These are phyloP conservation scores for Saxophila tyrrhenica DNA, from an alignment of 495 filamentous ascomycete genomes.

Conservation along the genomic window DNA sequence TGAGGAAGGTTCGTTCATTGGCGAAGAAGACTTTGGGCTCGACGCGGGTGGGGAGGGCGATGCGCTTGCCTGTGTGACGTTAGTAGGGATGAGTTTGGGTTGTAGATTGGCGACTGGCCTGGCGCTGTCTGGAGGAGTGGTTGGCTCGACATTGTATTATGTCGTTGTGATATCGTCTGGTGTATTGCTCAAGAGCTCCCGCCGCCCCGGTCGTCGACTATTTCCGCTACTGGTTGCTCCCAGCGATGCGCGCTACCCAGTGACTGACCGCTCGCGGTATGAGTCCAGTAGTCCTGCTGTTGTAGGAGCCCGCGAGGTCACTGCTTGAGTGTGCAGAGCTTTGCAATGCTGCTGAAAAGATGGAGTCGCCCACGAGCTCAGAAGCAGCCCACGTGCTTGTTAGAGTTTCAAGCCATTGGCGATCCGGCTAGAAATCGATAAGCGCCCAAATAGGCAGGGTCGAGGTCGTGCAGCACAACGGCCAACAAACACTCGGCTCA, in stretches of 20 bases:
- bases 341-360: no score
- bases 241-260: no score
- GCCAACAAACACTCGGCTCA: no score
- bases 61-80: conserved; percentile 73
- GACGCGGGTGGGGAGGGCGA: conserved; percentile 93
- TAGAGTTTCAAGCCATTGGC: background rate
- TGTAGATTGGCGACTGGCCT: conserved; percentile 31
- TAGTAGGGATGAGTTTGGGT: conserved; percentile 12
- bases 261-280: no score
- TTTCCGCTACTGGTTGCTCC: no score
- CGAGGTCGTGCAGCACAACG: background rate
- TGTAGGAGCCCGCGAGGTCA: no score
- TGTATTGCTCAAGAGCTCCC: background rate
- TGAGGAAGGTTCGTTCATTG: conserved; percentile 97
- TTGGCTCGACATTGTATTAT: conserved; percentile 74
- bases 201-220: background rate
- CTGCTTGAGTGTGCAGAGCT: no score
- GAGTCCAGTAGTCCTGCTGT: background rate
- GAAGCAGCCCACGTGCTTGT: background rate
- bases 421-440: background rate
- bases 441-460: background rate
- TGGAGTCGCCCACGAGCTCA: no score
- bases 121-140: conserved; percentile 86
- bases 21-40: conserved; percentile 99
- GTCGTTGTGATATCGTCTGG: background rate